Conservation (phyloP, 2,329 filamentous ascomycete species). For the Penicillium sp. region DNA sequence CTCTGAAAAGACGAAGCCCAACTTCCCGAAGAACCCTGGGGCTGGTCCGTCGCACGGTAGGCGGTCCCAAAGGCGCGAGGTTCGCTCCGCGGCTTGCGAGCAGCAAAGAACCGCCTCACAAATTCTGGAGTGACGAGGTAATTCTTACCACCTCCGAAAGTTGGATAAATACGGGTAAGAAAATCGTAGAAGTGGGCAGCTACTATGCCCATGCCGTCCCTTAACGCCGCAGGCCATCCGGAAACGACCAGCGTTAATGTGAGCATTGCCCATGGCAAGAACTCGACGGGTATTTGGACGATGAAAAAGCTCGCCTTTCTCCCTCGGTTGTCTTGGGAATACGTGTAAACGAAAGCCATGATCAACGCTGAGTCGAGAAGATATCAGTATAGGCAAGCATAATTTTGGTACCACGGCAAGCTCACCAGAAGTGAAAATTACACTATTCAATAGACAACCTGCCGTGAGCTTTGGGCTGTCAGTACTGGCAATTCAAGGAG, state of each 20-base stretch:
- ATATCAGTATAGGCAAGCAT: no score
- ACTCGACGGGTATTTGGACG: conserved; percentile 71
- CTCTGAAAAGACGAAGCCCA: no score
- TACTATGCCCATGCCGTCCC: conserved; percentile 67
- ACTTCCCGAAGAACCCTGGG: no score
- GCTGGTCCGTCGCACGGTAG: no score
- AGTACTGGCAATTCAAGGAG: no score
- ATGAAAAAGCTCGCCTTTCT: conserved; percentile 70
- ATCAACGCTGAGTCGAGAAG: conserved; percentile 52
- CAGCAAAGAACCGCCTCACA: conserved; percentile 59
- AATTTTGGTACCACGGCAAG: no score
- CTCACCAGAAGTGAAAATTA: conserved; percentile 40
- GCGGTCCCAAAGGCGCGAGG: conserved; percentile 22
- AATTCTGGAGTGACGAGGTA: conserved; percentile 62
- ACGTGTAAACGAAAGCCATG: conserved; percentile 74
- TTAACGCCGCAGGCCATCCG: conserved; percentile 49
- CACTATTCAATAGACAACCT: conserved; percentile 31
- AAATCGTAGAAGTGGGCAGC: conserved; percentile 90
- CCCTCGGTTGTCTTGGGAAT: conserved; percentile 73
- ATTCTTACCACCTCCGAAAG: conserved; percentile 75
- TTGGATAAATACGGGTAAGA: conserved; percentile 74
- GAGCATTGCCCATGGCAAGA: conserved; percentile 73
- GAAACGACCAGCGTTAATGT: conserved; percentile 62
- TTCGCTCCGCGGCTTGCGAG: no score
- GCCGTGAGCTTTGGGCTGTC: conserved; percentile 34